Conservation (phyloP, 1,139 yeast species). For the Candida buenavistaensis region DNA sequence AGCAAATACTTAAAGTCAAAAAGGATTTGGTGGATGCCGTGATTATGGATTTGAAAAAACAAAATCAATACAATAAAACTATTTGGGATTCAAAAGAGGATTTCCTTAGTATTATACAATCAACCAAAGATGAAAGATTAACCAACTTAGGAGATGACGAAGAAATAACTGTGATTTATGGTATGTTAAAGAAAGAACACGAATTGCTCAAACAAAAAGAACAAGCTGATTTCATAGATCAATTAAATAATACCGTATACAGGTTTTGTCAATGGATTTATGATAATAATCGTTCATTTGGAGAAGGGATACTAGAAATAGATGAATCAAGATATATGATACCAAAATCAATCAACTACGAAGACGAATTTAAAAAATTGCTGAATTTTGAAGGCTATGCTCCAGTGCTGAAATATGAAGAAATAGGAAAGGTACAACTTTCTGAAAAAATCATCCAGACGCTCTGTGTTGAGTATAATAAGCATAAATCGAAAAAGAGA, state of each 20-base stretch:
- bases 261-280: conserved; percentile 21
- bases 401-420: conserved; percentile 2
- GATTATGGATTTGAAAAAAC: conserved; percentile 33
- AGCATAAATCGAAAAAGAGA: conserved; percentile 11
- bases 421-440: conserved; percentile 1
- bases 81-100: conserved; percentile 17
- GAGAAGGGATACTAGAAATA: conserved; percentile 1
- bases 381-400: conserved; percentile 3
- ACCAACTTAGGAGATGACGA: conserved; percentile 19
- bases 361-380: conserved; percentile 4
- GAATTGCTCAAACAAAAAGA: conserved; percentile 18
- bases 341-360: conserved; percentile 1
- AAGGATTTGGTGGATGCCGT: conserved; percentile 59
- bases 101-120: conserved; percentile 21
- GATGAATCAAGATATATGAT: conserved; percentile 2
- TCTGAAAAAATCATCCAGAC: conserved; percentile 6
- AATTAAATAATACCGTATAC: conserved; percentile 12
- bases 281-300: conserved; percentile 1
- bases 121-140: conserved; percentile 29
- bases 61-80: conserved; percentile 16
- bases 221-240: conserved; percentile 13
- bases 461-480: conserved; percentile 6
- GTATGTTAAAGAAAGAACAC: conserved; percentile 25
- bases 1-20: conserved; percentile 55
- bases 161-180: conserved; percentile 28